Evolutionary conservation across 176 grass and related monocot genomes (phyloP).

Genomic region (Canna indica): DNA sequence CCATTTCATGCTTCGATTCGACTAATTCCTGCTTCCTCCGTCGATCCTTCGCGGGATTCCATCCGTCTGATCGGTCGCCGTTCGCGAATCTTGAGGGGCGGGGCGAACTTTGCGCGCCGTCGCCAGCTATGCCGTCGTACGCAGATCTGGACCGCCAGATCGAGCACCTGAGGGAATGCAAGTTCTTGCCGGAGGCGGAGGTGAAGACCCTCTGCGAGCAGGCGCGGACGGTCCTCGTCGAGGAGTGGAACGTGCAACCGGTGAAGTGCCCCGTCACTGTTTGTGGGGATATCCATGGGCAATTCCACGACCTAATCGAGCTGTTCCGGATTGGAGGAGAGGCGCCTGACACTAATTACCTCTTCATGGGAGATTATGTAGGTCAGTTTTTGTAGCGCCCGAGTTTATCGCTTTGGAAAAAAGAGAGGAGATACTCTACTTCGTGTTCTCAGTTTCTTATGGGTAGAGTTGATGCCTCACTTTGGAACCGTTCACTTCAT

Average conservation of each 20-base stretch:
- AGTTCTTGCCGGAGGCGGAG: constrained; percentile 10
- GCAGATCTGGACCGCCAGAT: constrained; percentile 8
- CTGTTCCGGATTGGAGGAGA: constrained; percentile 5
- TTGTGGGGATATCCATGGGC: constrained; percentile 3
- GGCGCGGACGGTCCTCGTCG: background rate
- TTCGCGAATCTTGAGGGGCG: background rate
- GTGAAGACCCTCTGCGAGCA: constrained; percentile 4
- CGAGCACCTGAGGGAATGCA: constrained; percentile 1
- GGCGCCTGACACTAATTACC: constrained; percentile 1
- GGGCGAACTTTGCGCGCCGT: background rate
- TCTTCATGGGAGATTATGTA: constrained; percentile 7
- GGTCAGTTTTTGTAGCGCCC: background rate
- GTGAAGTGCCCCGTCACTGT: constrained; percentile 5
- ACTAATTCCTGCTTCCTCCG: background rate
- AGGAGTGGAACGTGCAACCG: constrained; percentile 7
- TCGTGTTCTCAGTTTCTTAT: background rate
- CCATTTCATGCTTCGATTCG: background rate
- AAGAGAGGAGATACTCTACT: background rate
- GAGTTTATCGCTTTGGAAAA: background rate
- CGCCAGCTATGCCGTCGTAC: background rate
- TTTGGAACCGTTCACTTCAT: background rate
- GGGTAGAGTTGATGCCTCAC: background rate
- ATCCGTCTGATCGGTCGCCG: background rate
- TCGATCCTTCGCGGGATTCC: background rate
- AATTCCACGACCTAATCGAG: constrained; percentile 2